These are phyloP conservation scores for Cyberlindnera maclurae DNA, from an alignment of 805 yeast genomes.

Conservation along the genomic window DNA sequence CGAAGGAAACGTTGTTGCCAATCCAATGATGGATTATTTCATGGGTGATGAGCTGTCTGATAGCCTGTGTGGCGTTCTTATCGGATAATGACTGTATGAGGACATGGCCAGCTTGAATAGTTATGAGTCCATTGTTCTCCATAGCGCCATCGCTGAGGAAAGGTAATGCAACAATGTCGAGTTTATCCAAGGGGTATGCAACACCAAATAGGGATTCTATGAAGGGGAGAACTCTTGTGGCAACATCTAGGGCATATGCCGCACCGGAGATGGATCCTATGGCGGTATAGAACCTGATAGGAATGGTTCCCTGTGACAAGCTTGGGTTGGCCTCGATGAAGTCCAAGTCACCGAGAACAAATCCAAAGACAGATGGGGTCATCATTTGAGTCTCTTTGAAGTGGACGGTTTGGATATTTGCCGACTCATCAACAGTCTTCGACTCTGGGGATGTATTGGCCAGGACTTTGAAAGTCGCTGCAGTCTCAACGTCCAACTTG, in stretches of 20 bases:
- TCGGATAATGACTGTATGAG: slow-evolving; percentile 29
- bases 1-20: slow-evolving; percentile 62
- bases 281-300: slow-evolving; percentile 50
- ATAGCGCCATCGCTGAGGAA: slow-evolving; percentile 71
- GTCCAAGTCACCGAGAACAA: slow-evolving; percentile 63
- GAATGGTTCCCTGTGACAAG: slow-evolving; percentile 27
- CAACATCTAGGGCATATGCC: slow-evolving; percentile 41
- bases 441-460: slow-evolving; percentile 39
- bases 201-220: slow-evolving; percentile 37
- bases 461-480: slow-evolving; percentile 38
- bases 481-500: slow-evolving; percentile 41
- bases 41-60: slow-evolving; percentile 57
- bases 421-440: slow-evolving; percentile 19
- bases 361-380: slow-evolving; percentile 59
- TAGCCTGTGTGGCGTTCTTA: slow-evolving; percentile 24
- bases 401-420: slow-evolving; percentile 26
- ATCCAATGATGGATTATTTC: slow-evolving; percentile 79
- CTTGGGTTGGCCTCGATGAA: slow-evolving; percentile 32
- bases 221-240: slow-evolving; percentile 40
- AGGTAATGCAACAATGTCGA: slow-evolving; percentile 65
- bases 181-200: slow-evolving; percentile 51
- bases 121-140: slow-evolving; percentile 72
- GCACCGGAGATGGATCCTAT: slow-evolving; percentile 43
- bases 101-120: slow-evolving; percentile 47
- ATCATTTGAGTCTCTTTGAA: slow-evolving; percentile 54